A percentile compares a stretch with the other conserved stretches of the same genome.
Conservation (phyloP, 768 basidiomycete genomes). For the Coprinopsis sp. region DNA sequence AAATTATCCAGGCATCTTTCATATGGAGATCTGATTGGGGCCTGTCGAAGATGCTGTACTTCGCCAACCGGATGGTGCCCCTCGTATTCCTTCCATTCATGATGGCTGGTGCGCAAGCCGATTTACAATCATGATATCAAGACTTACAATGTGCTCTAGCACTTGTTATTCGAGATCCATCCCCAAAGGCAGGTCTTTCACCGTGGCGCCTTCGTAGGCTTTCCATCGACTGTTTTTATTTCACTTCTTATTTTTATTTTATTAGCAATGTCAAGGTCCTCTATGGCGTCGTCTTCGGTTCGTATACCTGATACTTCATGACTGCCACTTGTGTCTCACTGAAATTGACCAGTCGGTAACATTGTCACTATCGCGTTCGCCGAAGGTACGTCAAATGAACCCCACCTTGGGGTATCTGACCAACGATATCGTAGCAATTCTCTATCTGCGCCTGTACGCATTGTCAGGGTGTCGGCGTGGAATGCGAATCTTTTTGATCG, state of each 20-base stretch:
- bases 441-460: neutral
- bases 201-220: no score
- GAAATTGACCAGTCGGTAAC: neutral
- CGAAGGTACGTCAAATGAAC: neutral
- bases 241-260: no score
- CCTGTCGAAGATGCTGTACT: neutral
- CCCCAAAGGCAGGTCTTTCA: no score
- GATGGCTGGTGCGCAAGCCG: neutral
- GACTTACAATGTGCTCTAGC: neutral
- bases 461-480: neutral
- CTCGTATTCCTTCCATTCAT: neutral
- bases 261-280: no score
- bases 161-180: neutral
- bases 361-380: neutral
- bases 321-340: neutral
- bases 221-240: no score
- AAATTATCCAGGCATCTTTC: neutral
- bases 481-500: neutral
- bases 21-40: neutral
- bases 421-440: neutral
- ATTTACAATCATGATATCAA: neutral
- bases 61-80: neutral
- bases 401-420: no score
- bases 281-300: neutral
- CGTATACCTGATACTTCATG: neutral